Percentiles rank a stretch among this genome's conserved stretches.
Conservation (phyloP, 208 protist species). For the Leishmania gerbilli region DNA sequence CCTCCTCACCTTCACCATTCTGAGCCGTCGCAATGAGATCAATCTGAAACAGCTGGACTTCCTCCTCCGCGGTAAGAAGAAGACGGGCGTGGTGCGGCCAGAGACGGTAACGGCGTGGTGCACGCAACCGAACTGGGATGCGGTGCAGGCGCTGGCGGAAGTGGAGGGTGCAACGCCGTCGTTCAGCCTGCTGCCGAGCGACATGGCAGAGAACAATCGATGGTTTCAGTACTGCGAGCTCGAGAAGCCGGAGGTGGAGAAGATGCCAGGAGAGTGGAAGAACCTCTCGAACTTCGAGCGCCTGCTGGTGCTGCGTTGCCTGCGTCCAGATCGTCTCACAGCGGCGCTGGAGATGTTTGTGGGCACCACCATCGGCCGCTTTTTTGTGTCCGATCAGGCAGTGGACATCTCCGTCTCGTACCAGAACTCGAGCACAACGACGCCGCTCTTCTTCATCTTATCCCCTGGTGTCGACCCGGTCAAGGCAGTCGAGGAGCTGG, state of each 20-base stretch:
- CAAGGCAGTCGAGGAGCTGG: conserved; percentile 94
- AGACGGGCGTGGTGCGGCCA: conserved; percentile 78
- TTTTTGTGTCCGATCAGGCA: conserved; percentile 95
- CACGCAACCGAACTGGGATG: conserved; percentile 91
- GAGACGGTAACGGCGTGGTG: conserved; percentile 93
- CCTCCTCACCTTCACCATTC: conserved; percentile 95
- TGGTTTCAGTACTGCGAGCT: conserved; percentile 93
- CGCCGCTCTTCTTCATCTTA: conserved; percentile 99
- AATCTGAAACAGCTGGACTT: conserved; percentile 93
- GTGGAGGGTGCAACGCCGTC: conserved; percentile 88
- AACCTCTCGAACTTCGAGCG: conserved; percentile 96
- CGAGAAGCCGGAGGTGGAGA: conserved; percentile 92
- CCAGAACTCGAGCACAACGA: conserved; percentile 93
- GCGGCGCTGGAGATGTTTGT: conserved; percentile 95
- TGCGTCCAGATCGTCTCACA: conserved; percentile 97
- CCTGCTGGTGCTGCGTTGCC: conserved; percentile 95
- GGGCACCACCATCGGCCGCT: conserved; percentile 89
- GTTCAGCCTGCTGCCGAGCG: conserved; percentile 85
- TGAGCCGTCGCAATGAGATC: conserved; percentile 81
- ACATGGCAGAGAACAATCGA: conserved; percentile 93
- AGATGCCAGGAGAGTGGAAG: conserved; percentile 94
- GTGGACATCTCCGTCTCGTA: conserved; percentile 95
- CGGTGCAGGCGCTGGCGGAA: conserved; percentile 91
- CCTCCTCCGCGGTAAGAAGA: conserved; percentile 93
- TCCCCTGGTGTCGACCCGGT: conserved; percentile 99